Conservation (phyloP, 352 stramenopile genomes). For the Pythium phragmiticola region DNA sequence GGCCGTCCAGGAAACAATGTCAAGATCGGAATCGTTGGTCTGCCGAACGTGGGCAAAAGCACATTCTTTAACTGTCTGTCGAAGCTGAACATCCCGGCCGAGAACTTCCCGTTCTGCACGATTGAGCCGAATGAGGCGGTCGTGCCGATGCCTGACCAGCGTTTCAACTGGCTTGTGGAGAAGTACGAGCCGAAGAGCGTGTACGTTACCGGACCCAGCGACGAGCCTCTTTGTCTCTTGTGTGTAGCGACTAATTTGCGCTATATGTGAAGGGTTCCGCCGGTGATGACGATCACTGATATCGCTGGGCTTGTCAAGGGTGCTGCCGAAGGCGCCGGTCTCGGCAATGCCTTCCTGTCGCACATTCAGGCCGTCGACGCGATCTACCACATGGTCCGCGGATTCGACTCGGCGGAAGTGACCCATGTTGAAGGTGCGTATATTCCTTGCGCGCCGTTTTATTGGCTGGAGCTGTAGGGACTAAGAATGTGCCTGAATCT, state of each 20-base stretch:
- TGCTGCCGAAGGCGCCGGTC: constrained; percentile 95
- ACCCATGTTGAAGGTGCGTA: constrained; percentile 95
- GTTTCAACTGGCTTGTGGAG: constrained; percentile 98
- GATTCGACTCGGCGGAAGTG: constrained; percentile 97
- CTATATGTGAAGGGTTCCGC: constrained; percentile 72
- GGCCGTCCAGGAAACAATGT: constrained; percentile 91
- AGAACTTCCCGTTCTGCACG: constrained; percentile 97
- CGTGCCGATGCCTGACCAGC: constrained; percentile 96
- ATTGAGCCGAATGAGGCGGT: constrained; percentile 99
- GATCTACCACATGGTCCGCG: constrained; percentile 97
- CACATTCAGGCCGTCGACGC: constrained; percentile 99
- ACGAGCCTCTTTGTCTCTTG: too few species aligned
- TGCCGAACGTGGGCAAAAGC: constrained; percentile 99
- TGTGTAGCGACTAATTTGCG: background rate
- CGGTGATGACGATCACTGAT: constrained; percentile 98
- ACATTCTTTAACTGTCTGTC: constrained; percentile 99
- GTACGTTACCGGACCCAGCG: constrained; percentile 6
- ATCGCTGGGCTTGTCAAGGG: constrained; percentile 99
- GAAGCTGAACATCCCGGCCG: constrained; percentile 90
- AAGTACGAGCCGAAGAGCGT: constrained; percentile 40
- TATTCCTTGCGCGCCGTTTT: background rate
- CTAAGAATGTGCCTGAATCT: background rate
- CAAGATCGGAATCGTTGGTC: constrained; percentile 98
- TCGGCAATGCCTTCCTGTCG: constrained; percentile 99
- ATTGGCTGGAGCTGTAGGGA: background rate